Base-by-base conservation (phyloP, 2,329 filamentous ascomycete species). In the Trichoderma breve region DNA sequence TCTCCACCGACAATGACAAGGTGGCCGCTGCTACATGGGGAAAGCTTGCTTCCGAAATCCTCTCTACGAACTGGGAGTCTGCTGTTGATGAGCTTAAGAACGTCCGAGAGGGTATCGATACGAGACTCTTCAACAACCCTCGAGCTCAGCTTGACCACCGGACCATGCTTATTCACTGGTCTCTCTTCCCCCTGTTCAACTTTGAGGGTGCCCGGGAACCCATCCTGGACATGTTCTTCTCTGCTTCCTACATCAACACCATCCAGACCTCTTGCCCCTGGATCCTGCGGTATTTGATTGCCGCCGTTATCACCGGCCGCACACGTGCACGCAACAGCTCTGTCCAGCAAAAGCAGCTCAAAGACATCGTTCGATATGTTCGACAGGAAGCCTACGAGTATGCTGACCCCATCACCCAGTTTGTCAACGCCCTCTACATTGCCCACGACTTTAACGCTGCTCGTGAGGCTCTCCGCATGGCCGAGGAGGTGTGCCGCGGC, bases 151-250 rank as follows among this genome's bases (percentile, higher is more conserved):
- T 99, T 74, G 92, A 95, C 82, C 95, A 98, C 88, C 93, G 96
- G 81, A 97, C 95, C 72, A 97, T 95, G 93, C 88, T 99, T 79
- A 92, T 97, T 78, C 96, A 99, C 92, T 99, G 96, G 95, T 91
- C 93, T 60, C 91, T 99, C 74, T 99, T 98, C 90, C 95, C 96
- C 74, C 95, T 98, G 85, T 99, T 98, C 90, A 98, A 99, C 90
- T 92, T 93, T 85, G 95, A 98, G 79, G 88, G 90, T 76, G 93
- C 94, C 72, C 94, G 95, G 79, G 96, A 99, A 81, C 89, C 90
- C 77, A 89, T 99, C 78, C 93, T 96, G 80, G 96, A 99, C 78
- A 91, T 98, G 82, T 96, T 98, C 88, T 98, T 99, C 89, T 97
- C 93, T 75, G 93, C 95, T 75, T 89, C 94, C 78, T 99, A 94